Conservation (phyloP, 1,284 basidiomycete genomes). For the Agroathelia rolfsii region DNA sequence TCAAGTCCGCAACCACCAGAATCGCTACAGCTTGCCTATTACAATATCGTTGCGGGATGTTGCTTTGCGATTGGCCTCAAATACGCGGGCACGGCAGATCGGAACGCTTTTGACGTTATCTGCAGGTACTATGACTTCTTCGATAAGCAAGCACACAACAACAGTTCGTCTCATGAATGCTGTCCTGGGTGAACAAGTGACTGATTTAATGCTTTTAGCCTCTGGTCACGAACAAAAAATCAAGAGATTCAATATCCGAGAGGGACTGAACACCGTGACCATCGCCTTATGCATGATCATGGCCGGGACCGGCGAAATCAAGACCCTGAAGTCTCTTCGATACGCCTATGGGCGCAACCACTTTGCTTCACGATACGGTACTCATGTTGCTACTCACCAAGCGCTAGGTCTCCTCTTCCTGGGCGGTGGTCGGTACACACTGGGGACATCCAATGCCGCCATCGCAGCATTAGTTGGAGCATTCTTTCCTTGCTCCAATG, state of each 20-base stretch:
- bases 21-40: slow-evolving; percentile 72
- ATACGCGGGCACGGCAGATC: slow-evolving; percentile 85
- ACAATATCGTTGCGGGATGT: slow-evolving; percentile 82
- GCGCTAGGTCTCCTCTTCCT: slow-evolving; percentile 90
- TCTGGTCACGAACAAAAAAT: slow-evolving; percentile 78
- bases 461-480: slow-evolving; percentile 85
- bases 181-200: background rate
- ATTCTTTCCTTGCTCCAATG: slow-evolving; percentile 85
- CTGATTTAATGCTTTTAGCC: slow-evolving; percentile 32
- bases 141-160: slow-evolving; percentile 53
- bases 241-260: slow-evolving; percentile 77
- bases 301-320: slow-evolving; percentile 94
- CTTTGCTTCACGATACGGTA: slow-evolving; percentile 75
- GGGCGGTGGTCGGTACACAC: slow-evolving; percentile 85
- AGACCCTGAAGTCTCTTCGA: slow-evolving; percentile 80
- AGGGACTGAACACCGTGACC: slow-evolving; percentile 82
- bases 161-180: slow-evolving; percentile 33
- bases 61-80: slow-evolving; percentile 90
- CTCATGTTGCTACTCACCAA: slow-evolving; percentile 87
- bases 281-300: slow-evolving; percentile 85
- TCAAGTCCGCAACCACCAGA: too few relatives aligned
- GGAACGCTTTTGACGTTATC: slow-evolving; percentile 78
- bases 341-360: slow-evolving; percentile 89
- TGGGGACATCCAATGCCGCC: slow-evolving; percentile 86
- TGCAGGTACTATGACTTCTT: slow-evolving; percentile 77